These are phyloP conservation scores for Apiospora hydei DNA, from an alignment of 2,329 filamentous ascomycete genomes.

Conservation along the genomic window DNA sequence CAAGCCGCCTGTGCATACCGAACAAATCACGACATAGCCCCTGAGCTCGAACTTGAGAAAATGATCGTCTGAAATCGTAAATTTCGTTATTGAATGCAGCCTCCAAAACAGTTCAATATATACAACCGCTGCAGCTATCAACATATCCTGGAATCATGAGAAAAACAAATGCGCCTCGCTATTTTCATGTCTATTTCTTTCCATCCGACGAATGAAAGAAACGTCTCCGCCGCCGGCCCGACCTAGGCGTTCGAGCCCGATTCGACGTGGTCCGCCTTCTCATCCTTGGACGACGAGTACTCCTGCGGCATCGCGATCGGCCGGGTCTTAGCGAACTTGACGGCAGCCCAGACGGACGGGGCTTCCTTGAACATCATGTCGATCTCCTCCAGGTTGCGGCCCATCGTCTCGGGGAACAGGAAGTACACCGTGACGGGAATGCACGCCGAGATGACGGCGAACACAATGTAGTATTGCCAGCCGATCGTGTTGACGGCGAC, in stretches of 20 bases:
- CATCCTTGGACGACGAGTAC: conserved; percentile 34
- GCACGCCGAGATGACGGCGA: conserved; percentile 52
- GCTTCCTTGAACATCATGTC: conserved; percentile 52
- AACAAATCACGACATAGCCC: not conserved
- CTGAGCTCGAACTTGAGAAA: not conserved
- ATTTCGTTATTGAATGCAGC: not conserved
- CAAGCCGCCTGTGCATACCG: not conserved
- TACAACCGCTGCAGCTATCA: not conserved
- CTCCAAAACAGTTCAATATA: not conserved
- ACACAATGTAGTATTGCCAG: conserved; percentile 60
- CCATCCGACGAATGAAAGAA: not conserved
- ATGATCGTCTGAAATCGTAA: not conserved
- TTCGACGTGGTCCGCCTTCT: conserved; percentile 34
- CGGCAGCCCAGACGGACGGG: conserved; percentile 45
- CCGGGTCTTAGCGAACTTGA: conserved; percentile 46
- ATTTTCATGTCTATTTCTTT: not conserved
- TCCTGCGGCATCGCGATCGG: conserved; percentile 43
- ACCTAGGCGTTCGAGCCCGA: not conserved
- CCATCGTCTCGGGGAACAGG: conserved; percentile 58
- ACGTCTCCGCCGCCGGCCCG: not conserved
- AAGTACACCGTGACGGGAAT: conserved; percentile 54
- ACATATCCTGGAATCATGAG: not conserved
- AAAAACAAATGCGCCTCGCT: conserved; percentile 1
- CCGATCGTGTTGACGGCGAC: conserved; percentile 58
- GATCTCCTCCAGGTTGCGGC: conserved; percentile 55